Evolutionary conservation across 1,139 yeast species (phyloP).

Genomic region (Suhomyces panamericanus): DNA sequence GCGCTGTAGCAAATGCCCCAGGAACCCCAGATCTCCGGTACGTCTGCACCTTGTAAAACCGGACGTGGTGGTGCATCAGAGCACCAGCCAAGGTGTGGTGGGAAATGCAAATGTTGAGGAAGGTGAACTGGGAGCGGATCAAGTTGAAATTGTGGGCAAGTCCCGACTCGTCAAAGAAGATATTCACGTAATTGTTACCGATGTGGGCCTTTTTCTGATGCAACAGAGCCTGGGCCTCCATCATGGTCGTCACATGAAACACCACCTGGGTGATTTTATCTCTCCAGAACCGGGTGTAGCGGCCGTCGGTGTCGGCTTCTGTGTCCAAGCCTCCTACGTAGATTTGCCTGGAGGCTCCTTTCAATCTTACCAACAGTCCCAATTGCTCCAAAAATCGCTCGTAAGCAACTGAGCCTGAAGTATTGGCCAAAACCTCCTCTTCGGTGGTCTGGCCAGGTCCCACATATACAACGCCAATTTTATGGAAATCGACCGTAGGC

Average conservation of each 20-base stretch:
- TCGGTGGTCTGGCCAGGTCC: constrained; percentile 68
- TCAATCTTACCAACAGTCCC: constrained; percentile 60
- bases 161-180: constrained; percentile 74
- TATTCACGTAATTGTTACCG: constrained; percentile 81
- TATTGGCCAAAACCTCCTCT: constrained; percentile 62
- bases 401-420: constrained; percentile 64
- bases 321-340: constrained; percentile 84
- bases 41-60: constrained; percentile 60
- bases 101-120: constrained; percentile 73
- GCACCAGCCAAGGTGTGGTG: constrained; percentile 47
- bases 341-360: constrained; percentile 48
- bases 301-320: constrained; percentile 69
- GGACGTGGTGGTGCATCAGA: neutral
- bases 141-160: constrained; percentile 67
- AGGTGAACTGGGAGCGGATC: constrained; percentile 78
- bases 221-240: constrained; percentile 50
- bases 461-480: constrained; percentile 74
- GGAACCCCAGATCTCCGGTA: constrained; percentile 71
- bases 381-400: constrained; percentile 56
- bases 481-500: constrained; percentile 78
- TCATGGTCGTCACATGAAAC: constrained; percentile 78
- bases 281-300: constrained; percentile 71
- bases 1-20: constrained; percentile 73
- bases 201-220: constrained; percentile 78
- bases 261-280: constrained; percentile 71